These are phyloP conservation scores for Tetrahymena borealis DNA, from an alignment of 73 alveolate species.

Conservation along the genomic window DNA sequence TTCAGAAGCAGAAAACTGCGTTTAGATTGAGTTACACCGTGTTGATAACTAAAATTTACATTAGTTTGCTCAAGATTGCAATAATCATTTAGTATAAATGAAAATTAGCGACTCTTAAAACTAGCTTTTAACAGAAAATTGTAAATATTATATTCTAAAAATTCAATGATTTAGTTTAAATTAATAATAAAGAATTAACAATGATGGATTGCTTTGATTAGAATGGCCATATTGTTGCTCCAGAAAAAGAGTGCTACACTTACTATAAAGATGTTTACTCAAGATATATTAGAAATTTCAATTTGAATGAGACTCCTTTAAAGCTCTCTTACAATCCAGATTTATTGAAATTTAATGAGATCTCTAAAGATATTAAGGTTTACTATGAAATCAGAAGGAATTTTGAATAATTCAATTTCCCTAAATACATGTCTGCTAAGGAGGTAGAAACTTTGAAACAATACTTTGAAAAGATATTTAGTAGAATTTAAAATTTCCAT, in stretches of 20 bases:
- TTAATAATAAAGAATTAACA: neutral
- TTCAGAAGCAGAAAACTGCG: neutral
- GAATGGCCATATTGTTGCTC: neutral
- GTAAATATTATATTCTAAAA: neutral
- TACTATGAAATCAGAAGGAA: neutral
- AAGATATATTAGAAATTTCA: neutral
- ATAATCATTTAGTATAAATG: neutral
- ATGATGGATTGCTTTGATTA: neutral
- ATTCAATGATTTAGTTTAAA: neutral
- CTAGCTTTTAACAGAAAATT: neutral
- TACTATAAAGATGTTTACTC: neutral
- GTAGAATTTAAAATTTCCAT: neutral
- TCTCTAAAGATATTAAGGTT: neutral
- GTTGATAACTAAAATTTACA: neutral
- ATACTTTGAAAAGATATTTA: neutral
- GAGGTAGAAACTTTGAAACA: neutral
- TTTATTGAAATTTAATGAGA: neutral
- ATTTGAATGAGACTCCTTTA: neutral
- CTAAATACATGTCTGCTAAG: neutral
- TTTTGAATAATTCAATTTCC: neutral
- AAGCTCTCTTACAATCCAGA: neutral
- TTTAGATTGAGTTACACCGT: neutral
- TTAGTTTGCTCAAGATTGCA: neutral
- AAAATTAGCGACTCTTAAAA: neutral
- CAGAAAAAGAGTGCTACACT: neutral